These are phyloP conservation scores for Paracoccidioides lutzii DNA, from an alignment of 2,329 filamentous ascomycete species.

Conservation along the genomic window DNA sequence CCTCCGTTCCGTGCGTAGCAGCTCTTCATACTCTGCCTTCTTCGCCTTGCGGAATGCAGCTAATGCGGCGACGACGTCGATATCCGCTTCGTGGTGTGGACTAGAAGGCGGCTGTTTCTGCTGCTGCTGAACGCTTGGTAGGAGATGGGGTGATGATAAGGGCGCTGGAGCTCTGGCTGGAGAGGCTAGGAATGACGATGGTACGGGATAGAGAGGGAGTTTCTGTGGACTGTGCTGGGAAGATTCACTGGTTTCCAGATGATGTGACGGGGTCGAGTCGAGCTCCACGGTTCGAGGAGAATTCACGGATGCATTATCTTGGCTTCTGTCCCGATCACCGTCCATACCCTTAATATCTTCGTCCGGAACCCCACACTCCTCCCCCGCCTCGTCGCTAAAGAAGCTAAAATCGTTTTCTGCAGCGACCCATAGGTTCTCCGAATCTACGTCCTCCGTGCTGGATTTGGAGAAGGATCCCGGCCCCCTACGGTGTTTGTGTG, in stretches of 20 bases:
- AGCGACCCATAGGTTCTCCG: slow-evolving; percentile 47
- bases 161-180: neutral
- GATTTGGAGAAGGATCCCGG: slow-evolving; percentile 34
- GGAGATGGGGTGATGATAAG: neutral
- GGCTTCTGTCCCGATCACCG: neutral
- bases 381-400: slow-evolving; percentile 27
- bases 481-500: slow-evolving; percentile 33
- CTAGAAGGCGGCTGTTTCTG: slow-evolving; percentile 7
- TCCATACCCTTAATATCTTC: slow-evolving; percentile 21
- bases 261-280: neutral
- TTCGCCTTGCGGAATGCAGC: slow-evolving; percentile 41
- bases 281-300: neutral
- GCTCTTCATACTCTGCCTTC: slow-evolving; percentile 37
- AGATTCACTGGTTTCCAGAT: neutral
- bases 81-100: slow-evolving; percentile 10
- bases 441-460: slow-evolving; percentile 46
- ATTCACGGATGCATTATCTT: neutral
- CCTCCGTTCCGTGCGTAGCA: slow-evolving; percentile 7
- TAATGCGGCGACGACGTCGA: slow-evolving; percentile 43
- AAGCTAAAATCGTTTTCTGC: slow-evolving; percentile 49
- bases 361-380: slow-evolving; percentile 39
- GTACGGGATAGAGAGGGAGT: neutral
- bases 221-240: neutral
- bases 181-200: neutral
- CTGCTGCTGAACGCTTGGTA: slow-evolving; percentile 2